Evolutionary conservation across 345 rosid species (phyloP).

Genomic region (Combretum micranthum): DNA sequence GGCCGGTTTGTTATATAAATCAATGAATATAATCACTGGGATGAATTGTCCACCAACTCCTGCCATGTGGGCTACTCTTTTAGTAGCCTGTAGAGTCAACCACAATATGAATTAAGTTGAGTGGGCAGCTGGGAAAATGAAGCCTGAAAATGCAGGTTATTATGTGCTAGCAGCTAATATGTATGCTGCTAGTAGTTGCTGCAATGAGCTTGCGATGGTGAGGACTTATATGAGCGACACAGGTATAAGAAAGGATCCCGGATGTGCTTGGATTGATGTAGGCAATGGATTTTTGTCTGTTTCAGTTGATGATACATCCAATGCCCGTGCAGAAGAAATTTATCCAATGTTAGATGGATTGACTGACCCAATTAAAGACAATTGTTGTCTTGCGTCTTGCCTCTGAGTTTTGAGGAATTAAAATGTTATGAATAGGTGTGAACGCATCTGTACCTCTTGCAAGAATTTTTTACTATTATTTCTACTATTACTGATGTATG

Average conservation of each 20-base stretch:
- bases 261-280: conserved; percentile 54
- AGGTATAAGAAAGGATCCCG: no score
- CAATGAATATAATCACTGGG: conserved; percentile 34
- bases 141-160: no score
- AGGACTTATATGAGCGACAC: no score
- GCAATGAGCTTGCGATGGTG: no score
- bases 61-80: conserved; percentile 63
- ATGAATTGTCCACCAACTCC: conserved; percentile 57
- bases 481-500: no score
- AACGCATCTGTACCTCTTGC: no score
- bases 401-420: no score
- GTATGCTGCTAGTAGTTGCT: no score
- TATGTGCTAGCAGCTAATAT: no score
- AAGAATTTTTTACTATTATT: no score
- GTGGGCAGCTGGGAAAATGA: conserved; percentile 72
- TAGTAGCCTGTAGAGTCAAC: conserved; percentile 57
- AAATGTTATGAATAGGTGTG: no score
- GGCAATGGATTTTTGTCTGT: conserved; percentile 49
- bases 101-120: conserved; percentile 53
- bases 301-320: conserved; percentile 54
- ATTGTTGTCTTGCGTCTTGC: conserved; percentile 15
- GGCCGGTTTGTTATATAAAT: conserved; percentile 53
- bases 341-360: conserved; percentile 48
- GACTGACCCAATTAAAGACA: conserved; percentile 55
- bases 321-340: conserved; percentile 26